Conservation (phyloP, 176 grass and related monocot species). For the Oryza punctata region DNA sequence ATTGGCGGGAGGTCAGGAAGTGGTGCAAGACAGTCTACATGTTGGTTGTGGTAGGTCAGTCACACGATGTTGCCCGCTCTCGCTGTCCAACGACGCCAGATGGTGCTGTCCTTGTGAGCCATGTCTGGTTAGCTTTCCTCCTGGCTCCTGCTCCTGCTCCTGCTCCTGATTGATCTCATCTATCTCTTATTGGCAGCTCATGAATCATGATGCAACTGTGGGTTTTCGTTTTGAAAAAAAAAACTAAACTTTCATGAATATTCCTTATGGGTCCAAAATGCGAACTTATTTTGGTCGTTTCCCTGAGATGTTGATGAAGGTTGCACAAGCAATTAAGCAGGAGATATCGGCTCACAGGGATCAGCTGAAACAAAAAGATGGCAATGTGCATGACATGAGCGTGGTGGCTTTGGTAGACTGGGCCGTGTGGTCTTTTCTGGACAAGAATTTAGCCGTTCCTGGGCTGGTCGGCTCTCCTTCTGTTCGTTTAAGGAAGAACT, state of each 20-base stretch:
- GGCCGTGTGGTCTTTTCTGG: background rate
- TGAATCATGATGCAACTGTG: background rate
- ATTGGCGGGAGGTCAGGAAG: background rate
- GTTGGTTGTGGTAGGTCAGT: conserved; percentile 42
- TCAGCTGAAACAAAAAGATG: background rate
- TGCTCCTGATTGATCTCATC: background rate
- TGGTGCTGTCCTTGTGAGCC: background rate
- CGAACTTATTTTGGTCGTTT: background rate
- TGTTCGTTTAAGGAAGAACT: too few species aligned
- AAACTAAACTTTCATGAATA: background rate
- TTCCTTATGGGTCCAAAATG: background rate
- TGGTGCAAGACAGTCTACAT: background rate
- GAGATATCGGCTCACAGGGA: background rate
- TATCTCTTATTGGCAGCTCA: background rate
- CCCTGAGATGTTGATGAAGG: background rate
- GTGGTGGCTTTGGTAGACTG: too few species aligned
- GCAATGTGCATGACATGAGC: background rate
- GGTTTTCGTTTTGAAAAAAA: background rate
- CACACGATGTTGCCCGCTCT: conserved; percentile 29
- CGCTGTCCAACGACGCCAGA: conserved; percentile 8
- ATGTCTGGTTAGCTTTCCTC: conserved; percentile 32
- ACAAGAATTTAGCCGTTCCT: too few species aligned
- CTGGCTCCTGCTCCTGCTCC: background rate
- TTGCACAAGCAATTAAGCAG: background rate
- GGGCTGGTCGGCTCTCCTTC: too few species aligned